A percentile compares a stretch with the other conserved stretches of the same genome.
These are phyloP conservation scores for Cystobasidium ongulense DNA, from an alignment of 768 basidiomycete genomes.

Conservation along the genomic window DNA sequence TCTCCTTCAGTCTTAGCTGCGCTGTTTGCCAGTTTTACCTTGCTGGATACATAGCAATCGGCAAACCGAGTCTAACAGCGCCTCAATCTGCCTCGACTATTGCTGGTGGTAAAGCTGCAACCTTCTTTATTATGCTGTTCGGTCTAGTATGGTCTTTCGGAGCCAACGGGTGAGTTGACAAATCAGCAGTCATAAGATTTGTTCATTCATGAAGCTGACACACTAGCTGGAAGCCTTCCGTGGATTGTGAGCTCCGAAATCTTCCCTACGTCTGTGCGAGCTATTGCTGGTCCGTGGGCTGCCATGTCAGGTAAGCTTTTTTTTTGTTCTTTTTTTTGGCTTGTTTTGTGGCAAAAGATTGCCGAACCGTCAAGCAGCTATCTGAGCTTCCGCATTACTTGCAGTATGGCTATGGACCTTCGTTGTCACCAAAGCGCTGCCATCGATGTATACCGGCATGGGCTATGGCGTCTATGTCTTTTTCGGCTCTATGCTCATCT, in stretches of 20 bases:
- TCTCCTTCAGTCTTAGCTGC: slow-evolving; percentile 45
- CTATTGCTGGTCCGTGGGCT: slow-evolving; percentile 1
- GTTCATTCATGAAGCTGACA: not conserved
- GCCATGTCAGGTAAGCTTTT: not conserved
- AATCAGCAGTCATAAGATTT: not conserved
- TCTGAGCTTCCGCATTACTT: not conserved
- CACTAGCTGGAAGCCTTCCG: not conserved
- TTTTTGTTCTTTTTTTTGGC: not conserved
- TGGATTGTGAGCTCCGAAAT: not conserved
- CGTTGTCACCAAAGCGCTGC: slow-evolving; percentile 1
- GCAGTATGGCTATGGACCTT: slow-evolving; percentile 4
- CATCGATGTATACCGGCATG: not conserved
- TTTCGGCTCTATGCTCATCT: not conserved
- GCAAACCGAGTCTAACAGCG: slow-evolving; percentile 46
- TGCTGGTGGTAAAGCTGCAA: not conserved
- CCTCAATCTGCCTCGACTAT: slow-evolving; percentile 26
- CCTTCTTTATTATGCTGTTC: slow-evolving; percentile 26
- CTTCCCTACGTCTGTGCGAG: not conserved
- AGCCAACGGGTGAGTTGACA: not conserved
- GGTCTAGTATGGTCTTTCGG: not conserved
- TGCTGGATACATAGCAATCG: slow-evolving; percentile 47
- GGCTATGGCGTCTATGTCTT: not conserved
- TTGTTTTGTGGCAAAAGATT: not conserved
- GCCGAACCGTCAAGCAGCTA: not conserved
- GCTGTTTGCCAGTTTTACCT: slow-evolving; percentile 50